Conservation (phyloP, 768 basidiomycete species). For the Lactifluus pinguis region DNA sequence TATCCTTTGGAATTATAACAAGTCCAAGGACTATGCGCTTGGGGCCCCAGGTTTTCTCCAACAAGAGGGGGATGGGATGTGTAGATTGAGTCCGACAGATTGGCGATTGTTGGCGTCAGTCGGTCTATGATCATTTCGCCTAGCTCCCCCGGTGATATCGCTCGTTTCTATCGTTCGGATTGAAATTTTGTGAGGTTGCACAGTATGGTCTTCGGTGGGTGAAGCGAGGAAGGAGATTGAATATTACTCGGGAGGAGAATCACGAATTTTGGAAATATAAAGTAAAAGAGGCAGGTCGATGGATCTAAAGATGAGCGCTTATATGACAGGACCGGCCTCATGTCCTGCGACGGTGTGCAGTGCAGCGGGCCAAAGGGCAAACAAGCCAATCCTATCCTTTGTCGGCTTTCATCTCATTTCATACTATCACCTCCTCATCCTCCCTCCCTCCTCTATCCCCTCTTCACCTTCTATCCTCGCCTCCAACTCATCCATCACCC, state of each 20-base stretch:
- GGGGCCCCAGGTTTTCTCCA: not conserved
- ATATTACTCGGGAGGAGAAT: not conserved
- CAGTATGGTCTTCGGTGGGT: not conserved
- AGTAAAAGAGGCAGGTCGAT: not conserved
- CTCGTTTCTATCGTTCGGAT: too few relatives aligned
- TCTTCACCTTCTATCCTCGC: not conserved
- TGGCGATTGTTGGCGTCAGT: constrained; percentile 3
- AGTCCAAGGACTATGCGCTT: not conserved
- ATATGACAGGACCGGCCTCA: constrained; percentile 15
- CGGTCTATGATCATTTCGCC: not conserved
- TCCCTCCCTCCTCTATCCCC: not conserved
- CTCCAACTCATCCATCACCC: not conserved
- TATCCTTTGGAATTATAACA: not conserved
- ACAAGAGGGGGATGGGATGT: not conserved
- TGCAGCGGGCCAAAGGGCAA: constrained; percentile 21
- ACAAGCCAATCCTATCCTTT: constrained; percentile 18
- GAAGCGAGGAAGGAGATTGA: not conserved
- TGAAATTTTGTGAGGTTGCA: too few relatives aligned
- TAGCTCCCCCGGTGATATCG: not conserved
- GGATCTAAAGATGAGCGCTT: constrained; percentile 14
- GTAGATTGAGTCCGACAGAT: constrained; percentile 14
- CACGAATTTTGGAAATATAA: not conserved
- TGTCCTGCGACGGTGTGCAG: constrained; percentile 17
- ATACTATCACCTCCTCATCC: not conserved
- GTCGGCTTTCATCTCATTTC: constrained; percentile 16